Evolutionary conservation across 1,139 yeast genomes (phyloP).

Genomic region (Taiozyma onychis): DNA sequence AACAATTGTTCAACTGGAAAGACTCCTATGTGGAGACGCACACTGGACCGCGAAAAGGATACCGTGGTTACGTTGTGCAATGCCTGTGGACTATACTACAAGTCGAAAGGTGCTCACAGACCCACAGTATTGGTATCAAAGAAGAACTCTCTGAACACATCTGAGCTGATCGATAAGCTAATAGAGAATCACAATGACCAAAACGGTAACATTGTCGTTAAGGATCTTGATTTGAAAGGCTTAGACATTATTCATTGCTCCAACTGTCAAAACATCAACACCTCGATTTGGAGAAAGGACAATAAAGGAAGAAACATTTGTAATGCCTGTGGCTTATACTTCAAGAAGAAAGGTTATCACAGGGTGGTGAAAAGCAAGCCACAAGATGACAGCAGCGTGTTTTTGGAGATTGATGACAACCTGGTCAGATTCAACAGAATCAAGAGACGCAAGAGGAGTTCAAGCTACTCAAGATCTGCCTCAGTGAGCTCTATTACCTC

Average conservation of each 20-base stretch:
- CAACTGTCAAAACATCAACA: constrained; percentile 13
- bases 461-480: not conserved
- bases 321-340: constrained; percentile 13
- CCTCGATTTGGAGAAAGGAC: constrained; percentile 14
- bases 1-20: constrained; percentile 71
- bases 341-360: constrained; percentile 4
- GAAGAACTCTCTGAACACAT: constrained; percentile 14
- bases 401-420: constrained; percentile 15
- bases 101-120: constrained; percentile 70
- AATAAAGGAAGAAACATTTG: constrained; percentile 10
- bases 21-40: constrained; percentile 82
- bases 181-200: constrained; percentile 4
- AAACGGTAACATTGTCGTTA: constrained; percentile 1
- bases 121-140: constrained; percentile 56
- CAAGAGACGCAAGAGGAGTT: constrained; percentile 15
- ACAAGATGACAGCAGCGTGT: constrained; percentile 9
- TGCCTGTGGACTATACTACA: constrained; percentile 79
- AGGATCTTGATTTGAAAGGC: constrained; percentile 5
- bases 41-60: constrained; percentile 48
- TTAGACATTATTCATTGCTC: constrained; percentile 11
- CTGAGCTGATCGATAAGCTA: constrained; percentile 14
- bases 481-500: not conserved
- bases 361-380: constrained; percentile 3
- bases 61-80: constrained; percentile 43
- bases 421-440: constrained; percentile 11